Percentiles rank a stretch among this genome's conserved stretches.
Evolutionary conservation across 495 filamentous ascomycete species (phyloP).

Genomic region (Chaetomium tenue): DNA sequence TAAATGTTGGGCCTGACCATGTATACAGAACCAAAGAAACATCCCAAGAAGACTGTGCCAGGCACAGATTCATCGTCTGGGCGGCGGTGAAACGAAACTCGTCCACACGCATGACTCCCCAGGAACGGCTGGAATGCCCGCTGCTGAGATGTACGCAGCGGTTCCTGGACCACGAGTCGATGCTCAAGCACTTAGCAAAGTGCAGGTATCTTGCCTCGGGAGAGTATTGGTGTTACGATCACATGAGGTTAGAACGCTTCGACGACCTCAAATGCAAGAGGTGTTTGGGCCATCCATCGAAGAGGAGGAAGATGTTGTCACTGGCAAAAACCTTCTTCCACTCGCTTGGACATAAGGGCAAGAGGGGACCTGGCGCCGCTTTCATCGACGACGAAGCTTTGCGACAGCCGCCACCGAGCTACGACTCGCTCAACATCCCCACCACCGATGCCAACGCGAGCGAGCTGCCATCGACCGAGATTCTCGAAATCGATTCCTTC

Average conservation of each 20-base stretch:
- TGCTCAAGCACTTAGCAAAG: slow-evolving; percentile 46
- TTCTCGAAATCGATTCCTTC: slow-evolving; percentile 48
- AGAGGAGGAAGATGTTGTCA: slow-evolving; percentile 46
- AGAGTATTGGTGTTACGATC: slow-evolving; percentile 51
- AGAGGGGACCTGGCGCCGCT: slow-evolving; percentile 23
- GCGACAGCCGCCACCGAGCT: slow-evolving; percentile 41
- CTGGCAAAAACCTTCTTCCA: slow-evolving; percentile 52
- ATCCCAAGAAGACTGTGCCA: slow-evolving; percentile 45
- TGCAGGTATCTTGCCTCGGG: slow-evolving; percentile 44
- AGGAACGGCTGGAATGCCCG: slow-evolving; percentile 46
- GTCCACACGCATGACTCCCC: slow-evolving; percentile 40
- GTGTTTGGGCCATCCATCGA: slow-evolving; percentile 47
- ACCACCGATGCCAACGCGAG: slow-evolving; percentile 15
- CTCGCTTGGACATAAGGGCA: slow-evolving; percentile 46
- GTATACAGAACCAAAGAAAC: slow-evolving; percentile 42
- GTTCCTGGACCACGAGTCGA: slow-evolving; percentile 45
- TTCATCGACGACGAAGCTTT: slow-evolving; percentile 28
- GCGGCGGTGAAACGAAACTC: slow-evolving; percentile 51
- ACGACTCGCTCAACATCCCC: slow-evolving; percentile 40
- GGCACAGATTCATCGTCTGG: slow-evolving; percentile 51
- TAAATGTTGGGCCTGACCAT: slow-evolving; percentile 30
- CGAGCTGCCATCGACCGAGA: slow-evolving; percentile 45
- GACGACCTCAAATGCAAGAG: slow-evolving; percentile 48
- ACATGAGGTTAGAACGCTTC: slow-evolving; percentile 49
- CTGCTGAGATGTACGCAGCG: slow-evolving; percentile 42